Evolutionary conservation across 2,329 filamentous ascomycete species (phyloP), one percentile per base, ranked within the genome.

Genomic region (Cladosporium sphaerospermum): DNA sequence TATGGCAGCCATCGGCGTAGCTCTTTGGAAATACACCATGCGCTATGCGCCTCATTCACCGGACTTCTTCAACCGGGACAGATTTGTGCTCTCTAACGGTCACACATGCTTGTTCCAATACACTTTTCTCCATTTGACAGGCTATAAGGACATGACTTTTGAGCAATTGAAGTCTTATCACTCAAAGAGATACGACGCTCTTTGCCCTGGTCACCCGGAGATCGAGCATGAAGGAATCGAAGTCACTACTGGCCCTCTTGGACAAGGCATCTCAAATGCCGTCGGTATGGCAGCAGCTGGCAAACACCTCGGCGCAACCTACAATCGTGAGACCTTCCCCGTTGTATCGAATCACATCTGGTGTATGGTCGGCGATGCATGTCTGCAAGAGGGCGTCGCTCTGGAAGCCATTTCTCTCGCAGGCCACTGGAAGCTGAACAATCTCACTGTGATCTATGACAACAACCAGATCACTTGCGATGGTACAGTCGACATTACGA

Each of bases 381-480:
- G 80, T 59, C 67, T 83, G 14, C 77, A 80, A 58, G 80, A 83
- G 62, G 80, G 80, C 28, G 78, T 83, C 1, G 75, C 71, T 0
- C 68, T 81, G 2, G 81, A 83, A 62, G 76, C 80, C 0, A 75
- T 83, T 45, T 75, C 75, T 3, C 72, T 81, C 5, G 79, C 79
- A 5, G 80, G 79, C 1, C 78, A 82, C 62, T 72, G 74, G 63
- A 73, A 71, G 57, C 69, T 83, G 9, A 75, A 78, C 66, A 83
- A 83, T 62, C 66, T 83, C 1, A 75, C 74, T 3, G 65, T 83
- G 23, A 76, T 82, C 44, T 83, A 83, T 57, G 80, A 83, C 58
- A 82, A 83, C 65, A 82, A 83, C 62, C 76, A 80, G 59, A 70
- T 83, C 45, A 82, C 79, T 4, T 82, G 79, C 59, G 80, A 82